Evolutionary conservation across 352 stramenopile genomes (phyloP).

Genomic region (Globisporangium middletonii): DNA sequence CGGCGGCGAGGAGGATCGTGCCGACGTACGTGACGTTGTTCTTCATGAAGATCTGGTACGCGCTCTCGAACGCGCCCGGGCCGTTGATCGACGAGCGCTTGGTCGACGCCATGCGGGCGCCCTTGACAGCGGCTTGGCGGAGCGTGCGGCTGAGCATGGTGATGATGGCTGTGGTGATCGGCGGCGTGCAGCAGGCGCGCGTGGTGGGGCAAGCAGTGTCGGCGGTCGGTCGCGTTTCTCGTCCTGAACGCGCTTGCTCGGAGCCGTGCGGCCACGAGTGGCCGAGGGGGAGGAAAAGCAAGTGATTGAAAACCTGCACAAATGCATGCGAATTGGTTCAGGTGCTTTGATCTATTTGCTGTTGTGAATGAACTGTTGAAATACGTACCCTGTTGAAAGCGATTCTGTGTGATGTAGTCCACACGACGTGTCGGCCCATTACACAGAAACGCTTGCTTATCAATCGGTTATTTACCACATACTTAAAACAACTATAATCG

Average conservation of each 20-base stretch:
- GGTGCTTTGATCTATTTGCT: too few species aligned
- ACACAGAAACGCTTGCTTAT: too few species aligned
- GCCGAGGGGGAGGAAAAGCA: not conserved
- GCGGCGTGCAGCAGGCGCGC: conserved; percentile 1
- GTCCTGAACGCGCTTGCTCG: not conserved
- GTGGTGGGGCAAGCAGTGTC: not conserved
- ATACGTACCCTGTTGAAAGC: too few species aligned
- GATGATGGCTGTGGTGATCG: not conserved
- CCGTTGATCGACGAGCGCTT: conserved; percentile 79
- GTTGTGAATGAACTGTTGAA: too few species aligned
- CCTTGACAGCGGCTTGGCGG: conserved; percentile 33
- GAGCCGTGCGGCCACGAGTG: not conserved
- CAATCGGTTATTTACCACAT: too few species aligned
- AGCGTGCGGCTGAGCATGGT: conserved; percentile 58
- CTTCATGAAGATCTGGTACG: conserved; percentile 82
- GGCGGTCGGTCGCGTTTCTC: conserved; percentile 4
- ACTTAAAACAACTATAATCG: too few species aligned
- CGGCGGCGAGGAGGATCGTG: conserved; percentile 58
- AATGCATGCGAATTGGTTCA: not conserved
- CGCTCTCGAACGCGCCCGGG: conserved; percentile 47
- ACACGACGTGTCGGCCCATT: too few species aligned
- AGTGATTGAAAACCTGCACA: too few species aligned
- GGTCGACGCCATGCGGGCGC: conserved; percentile 43
- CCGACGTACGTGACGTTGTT: conserved; percentile 77
- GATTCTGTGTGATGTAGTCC: too few species aligned